Evolutionary conservation across 139 green algal species (phyloP), one percentile per base, ranked within the genome.

Genomic region (Chlorella sp.): DNA sequence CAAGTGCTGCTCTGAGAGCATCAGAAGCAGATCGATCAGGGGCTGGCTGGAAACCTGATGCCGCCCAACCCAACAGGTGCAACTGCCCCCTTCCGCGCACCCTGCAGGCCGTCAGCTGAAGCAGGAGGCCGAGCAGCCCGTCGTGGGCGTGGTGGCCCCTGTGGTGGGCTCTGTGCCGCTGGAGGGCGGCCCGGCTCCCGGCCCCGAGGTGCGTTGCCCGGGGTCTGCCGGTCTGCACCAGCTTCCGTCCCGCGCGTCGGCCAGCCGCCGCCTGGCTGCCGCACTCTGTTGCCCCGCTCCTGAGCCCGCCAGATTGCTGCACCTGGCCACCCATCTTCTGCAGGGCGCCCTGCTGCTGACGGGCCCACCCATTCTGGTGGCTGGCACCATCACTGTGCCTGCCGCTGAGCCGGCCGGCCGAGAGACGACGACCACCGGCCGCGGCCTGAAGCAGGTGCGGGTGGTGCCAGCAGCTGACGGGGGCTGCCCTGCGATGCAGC

Each of bases 291-390:
- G 8, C 8, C 46, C 46, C 7, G 46, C 43, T 43, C 9, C 65
- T 43, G n/a, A 26, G 19, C 30, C 43, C 9, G 30, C 65, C n/a
- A 34, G 30, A 4, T 73, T 32, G 65, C 65, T 73, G 65, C 64
- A 32, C 64, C 64, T 7, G 5, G 32, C 65, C 32, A 34, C 17
- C 5, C 68, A 7, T 48, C n/a, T 16, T 9, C 24, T 51, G 70
- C 70, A 77, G 70, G 70, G 70, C 70, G 41, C 70, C 9, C 70
- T 77, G 41, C 41, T 77, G 70, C 40, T 77, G 24, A 77, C 70
- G 20, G 70, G 70, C 26, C 70, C 70, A 34, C 70, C 70, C 70
- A 51, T 77, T 3, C 41, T 77, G 70, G 70, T 77, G 11, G 70
- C 41, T 38, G 70, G 70, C 70, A 77, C 41, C 70, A 54, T 77